Conservation (phyloP, 2,329 filamentous ascomycete species). For the Fusarium drepaniforme region DNA sequence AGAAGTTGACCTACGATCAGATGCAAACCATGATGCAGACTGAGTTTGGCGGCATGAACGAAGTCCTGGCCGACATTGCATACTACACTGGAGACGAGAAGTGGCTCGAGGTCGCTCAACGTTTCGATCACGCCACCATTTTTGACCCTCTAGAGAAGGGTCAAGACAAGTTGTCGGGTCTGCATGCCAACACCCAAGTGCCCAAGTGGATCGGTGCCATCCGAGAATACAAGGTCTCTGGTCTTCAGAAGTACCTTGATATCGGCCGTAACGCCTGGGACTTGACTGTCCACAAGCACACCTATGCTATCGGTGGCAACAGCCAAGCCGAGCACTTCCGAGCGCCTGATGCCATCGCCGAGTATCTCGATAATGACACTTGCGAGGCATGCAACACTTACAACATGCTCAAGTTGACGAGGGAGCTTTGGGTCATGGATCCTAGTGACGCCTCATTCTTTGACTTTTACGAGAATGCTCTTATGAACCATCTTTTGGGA, state of each 20-base stretch:
- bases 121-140: conserved; percentile 62
- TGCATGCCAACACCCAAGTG: conserved; percentile 66
- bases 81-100: conserved; percentile 57
- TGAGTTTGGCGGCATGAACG: conserved; percentile 67
- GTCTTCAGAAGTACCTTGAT: conserved; percentile 57
- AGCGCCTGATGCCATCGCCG: conserved; percentile 58
- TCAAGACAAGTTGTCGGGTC: conserved; percentile 58
- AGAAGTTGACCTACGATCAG: conserved; percentile 53
- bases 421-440: conserved; percentile 61
- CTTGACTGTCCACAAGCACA: conserved; percentile 58
- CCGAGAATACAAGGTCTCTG: conserved; percentile 62
- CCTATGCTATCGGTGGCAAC: conserved; percentile 67
- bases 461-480: conserved; percentile 64
- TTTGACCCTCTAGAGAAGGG: conserved; percentile 61
- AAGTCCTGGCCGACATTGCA: conserved; percentile 61
- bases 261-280: conserved; percentile 64
- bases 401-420: conserved; percentile 68
- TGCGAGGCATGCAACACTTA: conserved; percentile 67
- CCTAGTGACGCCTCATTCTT: conserved; percentile 58
- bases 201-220: conserved; percentile 66
- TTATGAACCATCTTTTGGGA: conserved; percentile 64
- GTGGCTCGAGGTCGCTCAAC: conserved; percentile 60
- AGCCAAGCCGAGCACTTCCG: conserved; percentile 66
- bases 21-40: conserved; percentile 63
- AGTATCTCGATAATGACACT: conserved; percentile 58